Evolutionary conservation across 495 filamentous ascomycete species (phyloP).

Genomic region (Daldinia concentrica): DNA sequence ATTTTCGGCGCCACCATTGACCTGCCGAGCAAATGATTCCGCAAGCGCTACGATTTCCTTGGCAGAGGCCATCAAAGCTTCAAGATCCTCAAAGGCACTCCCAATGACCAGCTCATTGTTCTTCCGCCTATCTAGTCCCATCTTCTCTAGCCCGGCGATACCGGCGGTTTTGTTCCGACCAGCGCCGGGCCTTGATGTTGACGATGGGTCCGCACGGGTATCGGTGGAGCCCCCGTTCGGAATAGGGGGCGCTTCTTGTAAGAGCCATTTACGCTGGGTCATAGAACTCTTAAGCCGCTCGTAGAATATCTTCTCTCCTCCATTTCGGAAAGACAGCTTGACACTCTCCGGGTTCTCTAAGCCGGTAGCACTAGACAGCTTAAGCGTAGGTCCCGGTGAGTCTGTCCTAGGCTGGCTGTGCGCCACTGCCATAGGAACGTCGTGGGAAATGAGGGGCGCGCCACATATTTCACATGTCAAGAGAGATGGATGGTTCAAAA

Average conservation of each 20-base stretch:
- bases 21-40: conserved; percentile 81
- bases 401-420: conserved; percentile 63
- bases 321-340: conserved; percentile 89
- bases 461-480: conserved; percentile 91
- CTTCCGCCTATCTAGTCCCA: conserved; percentile 80
- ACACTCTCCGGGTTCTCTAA: conserved; percentile 76
- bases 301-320: conserved; percentile 89
- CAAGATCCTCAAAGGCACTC: conserved; percentile 94
- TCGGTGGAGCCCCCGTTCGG: conserved; percentile 76
- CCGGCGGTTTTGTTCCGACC: conserved; percentile 73
- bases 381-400: conserved; percentile 80
- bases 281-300: conserved; percentile 87
- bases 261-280: conserved; percentile 94
- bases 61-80: conserved; percentile 95
- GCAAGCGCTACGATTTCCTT: conserved; percentile 95
- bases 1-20: conserved; percentile 62
- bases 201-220: conserved; percentile 59
- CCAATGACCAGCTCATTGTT: conserved; percentile 95
- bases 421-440: conserved; percentile 55
- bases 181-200: conserved; percentile 30
- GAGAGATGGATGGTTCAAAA: conserved; percentile 90
- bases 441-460: conserved; percentile 71
- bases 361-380: conserved; percentile 49
- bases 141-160: conserved; percentile 89
- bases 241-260: conserved; percentile 90